Conservation (phyloP, 805 yeast genomes). For the Starmerella bombicola region DNA sequence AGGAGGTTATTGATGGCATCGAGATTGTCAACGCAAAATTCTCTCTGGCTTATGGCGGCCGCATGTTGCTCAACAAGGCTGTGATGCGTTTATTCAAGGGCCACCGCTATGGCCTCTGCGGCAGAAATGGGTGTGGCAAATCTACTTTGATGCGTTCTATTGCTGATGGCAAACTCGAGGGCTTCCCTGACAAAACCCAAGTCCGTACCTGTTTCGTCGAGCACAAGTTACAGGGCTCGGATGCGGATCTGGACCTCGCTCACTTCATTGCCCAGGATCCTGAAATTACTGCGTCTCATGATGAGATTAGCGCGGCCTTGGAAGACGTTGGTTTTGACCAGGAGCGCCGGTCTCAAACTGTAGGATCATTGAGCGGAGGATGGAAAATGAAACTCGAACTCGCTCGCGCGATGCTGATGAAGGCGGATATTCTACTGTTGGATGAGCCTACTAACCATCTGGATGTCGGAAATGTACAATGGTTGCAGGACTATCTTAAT, state of each 20-base stretch:
- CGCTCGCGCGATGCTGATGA: slow-evolving; percentile 98
- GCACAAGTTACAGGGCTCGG: slow-evolving; percentile 90
- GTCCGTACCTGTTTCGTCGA: slow-evolving; percentile 92
- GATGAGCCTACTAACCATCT: slow-evolving; percentile 99
- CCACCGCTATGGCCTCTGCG: slow-evolving; percentile 94
- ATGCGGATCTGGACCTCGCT: slow-evolving; percentile 80
- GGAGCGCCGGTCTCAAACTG: slow-evolving; percentile 77
- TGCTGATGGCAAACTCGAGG: slow-evolving; percentile 92
- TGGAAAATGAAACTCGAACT: slow-evolving; percentile 98
- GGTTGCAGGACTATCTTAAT: slow-evolving; percentile 81
- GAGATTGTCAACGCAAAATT: slow-evolving; percentile 90
- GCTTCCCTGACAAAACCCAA: slow-evolving; percentile 82
- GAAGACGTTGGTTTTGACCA: slow-evolving; percentile 83
- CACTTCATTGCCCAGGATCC: slow-evolving; percentile 82
- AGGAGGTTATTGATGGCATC: slow-evolving; percentile 63
- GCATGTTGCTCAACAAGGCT: slow-evolving; percentile 92
- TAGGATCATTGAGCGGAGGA: slow-evolving; percentile 94
- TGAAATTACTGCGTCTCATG: slow-evolving; percentile 54
- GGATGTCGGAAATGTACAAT: slow-evolving; percentile 84
- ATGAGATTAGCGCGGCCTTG: slow-evolving; percentile 64
- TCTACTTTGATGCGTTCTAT: slow-evolving; percentile 95
- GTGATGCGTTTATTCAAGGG: slow-evolving; percentile 78
- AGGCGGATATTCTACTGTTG: slow-evolving; percentile 83
- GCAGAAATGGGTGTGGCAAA: slow-evolving; percentile 98
- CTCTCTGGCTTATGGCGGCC: slow-evolving; percentile 92